Evolutionary conservation across 208 protist genomes (phyloP).

Genomic region (Trypanosoma boissoni): DNA sequence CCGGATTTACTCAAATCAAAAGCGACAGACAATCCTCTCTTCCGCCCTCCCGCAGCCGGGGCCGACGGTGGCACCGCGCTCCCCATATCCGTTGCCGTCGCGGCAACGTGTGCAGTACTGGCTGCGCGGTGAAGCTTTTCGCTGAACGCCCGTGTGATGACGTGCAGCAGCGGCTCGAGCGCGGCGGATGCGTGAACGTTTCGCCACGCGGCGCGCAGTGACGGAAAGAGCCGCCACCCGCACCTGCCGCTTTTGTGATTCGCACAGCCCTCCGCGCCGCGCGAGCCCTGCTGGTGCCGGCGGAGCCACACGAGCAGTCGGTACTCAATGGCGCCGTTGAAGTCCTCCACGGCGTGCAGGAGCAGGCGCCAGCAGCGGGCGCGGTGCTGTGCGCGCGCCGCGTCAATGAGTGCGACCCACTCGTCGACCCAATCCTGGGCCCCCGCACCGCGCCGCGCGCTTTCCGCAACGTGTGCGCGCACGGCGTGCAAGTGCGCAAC

Average conservation of each 20-base stretch:
- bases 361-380: conserved; percentile 40
- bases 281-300: conserved; percentile 10
- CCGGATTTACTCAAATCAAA: conserved; percentile 1
- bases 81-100: conserved; percentile 9
- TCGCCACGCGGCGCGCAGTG: conserved; percentile 57
- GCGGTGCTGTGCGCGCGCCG: conserved; percentile 27
- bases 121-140: conserved; percentile 17
- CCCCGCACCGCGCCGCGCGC: background rate
- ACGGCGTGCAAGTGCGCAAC: conserved; percentile 25
- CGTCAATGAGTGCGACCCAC: conserved; percentile 29
- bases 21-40: conserved; percentile 4
- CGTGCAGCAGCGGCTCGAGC: conserved; percentile 40
- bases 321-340: conserved; percentile 35
- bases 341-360: conserved; percentile 49
- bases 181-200: conserved; percentile 49
- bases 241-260: background rate
- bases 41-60: conserved; percentile 5
- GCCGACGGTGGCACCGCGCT: too few relatives aligned
- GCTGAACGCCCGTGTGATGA: conserved; percentile 48
- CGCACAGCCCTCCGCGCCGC: background rate
- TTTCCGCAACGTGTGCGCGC: conserved; percentile 6
- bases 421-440: conserved; percentile 10
- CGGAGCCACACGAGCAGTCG: conserved; percentile 28
- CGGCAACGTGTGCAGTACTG: conserved; percentile 5
- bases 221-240: conserved; percentile 22